Conservation (phyloP, 2,329 filamentous ascomycete species). For the Ophiostoma sp. region DNA sequence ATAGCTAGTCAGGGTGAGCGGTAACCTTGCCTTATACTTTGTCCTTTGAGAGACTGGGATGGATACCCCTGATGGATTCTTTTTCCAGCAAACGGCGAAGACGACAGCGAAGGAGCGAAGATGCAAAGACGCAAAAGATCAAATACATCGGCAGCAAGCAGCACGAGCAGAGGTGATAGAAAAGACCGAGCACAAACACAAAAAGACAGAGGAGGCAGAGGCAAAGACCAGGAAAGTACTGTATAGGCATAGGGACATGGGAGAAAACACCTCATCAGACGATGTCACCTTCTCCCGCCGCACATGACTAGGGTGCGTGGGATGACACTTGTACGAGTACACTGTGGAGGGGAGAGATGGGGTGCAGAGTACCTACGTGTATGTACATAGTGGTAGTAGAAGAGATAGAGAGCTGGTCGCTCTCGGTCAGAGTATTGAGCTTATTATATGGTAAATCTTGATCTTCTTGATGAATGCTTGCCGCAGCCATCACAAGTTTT, state of each 20-base stretch:
- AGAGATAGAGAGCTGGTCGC: not conserved
- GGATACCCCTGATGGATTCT: too few species aligned
- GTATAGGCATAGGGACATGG: conserved; percentile 1
- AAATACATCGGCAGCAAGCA: not conserved
- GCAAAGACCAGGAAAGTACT: not conserved
- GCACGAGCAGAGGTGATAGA: not conserved
- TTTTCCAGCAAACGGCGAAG: too few species aligned
- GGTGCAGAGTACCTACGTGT: not conserved
- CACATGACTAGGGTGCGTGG: conserved; percentile 4
- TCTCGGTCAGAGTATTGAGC: not conserved
- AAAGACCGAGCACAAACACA: not conserved
- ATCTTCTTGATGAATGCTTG: not conserved
- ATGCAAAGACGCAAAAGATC: not conserved
- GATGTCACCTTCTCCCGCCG: conserved; percentile 3
- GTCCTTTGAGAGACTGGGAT: too few species aligned
- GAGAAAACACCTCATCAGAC: conserved; percentile 11
- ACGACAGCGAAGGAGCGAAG: not conserved
- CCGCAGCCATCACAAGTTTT: not conserved
- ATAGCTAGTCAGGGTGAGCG: not conserved
- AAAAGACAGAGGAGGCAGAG: not conserved
- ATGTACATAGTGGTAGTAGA: too few species aligned
- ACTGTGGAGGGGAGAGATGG: not conserved
- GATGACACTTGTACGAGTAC: not conserved
- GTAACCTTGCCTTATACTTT: not conserved
- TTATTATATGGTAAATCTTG: not conserved